Evolutionary conservation across 495 filamentous ascomycete species (phyloP).

Genomic region (Penicillium taxi): DNA sequence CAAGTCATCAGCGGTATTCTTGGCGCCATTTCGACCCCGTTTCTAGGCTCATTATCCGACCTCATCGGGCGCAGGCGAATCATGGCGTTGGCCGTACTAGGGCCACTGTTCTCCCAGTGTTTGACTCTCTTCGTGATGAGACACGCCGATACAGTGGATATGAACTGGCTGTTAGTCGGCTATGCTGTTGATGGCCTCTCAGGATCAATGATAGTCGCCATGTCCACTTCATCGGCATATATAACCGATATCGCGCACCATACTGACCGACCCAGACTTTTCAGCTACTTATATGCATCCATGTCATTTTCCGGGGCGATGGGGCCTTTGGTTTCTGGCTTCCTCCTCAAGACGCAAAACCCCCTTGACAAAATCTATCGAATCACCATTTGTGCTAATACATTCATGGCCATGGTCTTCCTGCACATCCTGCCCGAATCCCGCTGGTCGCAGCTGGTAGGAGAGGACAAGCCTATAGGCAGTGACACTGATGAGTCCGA

Average conservation of each 20-base stretch:
- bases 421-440: constrained; percentile 4
- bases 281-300: constrained; percentile 8
- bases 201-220: constrained; percentile 2
- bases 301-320: neutral
- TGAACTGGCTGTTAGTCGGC: constrained; percentile 2
- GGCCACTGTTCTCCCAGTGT: neutral
- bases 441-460: neutral
- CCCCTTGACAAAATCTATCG: constrained; percentile 1
- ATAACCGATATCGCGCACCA: constrained; percentile 1
- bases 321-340: constrained; percentile 2
- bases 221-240: constrained; percentile 4
- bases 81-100: neutral
- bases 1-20: constrained; percentile 6
- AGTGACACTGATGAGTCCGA: too few relatives aligned
- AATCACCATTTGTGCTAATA: neutral
- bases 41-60: constrained; percentile 6
- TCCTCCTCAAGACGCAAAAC: neutral
- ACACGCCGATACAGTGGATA: constrained; percentile 2
- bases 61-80: constrained; percentile 2
- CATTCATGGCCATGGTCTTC: neutral
- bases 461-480: too few relatives aligned
- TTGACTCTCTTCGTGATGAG: neutral
- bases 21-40: constrained; percentile 4
- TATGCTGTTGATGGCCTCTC: constrained; percentile 4
- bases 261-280: neutral